Evolutionary conservation across 306 rosid genomes (phyloP).

Genomic region (Rosa rugosa): DNA sequence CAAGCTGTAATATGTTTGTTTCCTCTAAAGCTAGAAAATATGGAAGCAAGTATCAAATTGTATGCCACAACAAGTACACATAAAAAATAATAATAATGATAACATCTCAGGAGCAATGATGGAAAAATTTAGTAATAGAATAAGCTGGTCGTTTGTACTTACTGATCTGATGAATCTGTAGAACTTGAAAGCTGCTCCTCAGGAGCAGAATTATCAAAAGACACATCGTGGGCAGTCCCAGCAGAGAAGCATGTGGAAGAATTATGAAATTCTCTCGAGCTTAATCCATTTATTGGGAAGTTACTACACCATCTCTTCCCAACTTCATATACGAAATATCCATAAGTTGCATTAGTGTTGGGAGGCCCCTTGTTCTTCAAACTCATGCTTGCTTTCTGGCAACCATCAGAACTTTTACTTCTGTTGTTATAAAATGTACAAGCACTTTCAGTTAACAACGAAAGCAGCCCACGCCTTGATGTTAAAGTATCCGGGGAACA

Average conservation of each 20-base stretch:
- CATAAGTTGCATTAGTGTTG: constrained; percentile 46
- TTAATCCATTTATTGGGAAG: constrained; percentile 35
- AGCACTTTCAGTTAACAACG: constrained; percentile 27
- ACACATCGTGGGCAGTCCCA: constrained; percentile 71
- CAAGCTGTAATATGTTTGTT: background rate
- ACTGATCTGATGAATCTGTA: constrained; percentile 69
- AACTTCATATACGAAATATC: constrained; percentile 58
- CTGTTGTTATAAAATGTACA: constrained; percentile 25
- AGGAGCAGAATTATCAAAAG: constrained; percentile 61
- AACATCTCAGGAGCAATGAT: background rate
- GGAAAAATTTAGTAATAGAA: constrained; percentile 6
- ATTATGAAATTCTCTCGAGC: constrained; percentile 58
- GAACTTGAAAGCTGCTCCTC: constrained; percentile 62
- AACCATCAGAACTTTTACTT: constrained; percentile 37
- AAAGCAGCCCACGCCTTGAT: constrained; percentile 31
- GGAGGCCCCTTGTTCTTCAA: constrained; percentile 59
- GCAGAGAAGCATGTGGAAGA: constrained; percentile 51
- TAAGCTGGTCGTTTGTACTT: constrained; percentile 34
- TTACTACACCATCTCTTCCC: constrained; percentile 53
- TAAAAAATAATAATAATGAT: background rate
- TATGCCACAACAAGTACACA: background rate
- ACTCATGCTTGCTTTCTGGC: constrained; percentile 63
- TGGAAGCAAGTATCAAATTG: background rate
- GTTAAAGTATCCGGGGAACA: constrained; percentile 29
- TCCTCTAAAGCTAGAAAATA: background rate